phyloP scores from a whole-genome alignment of 331 rosid species.

The Pyracantha coccinea region DNA sequence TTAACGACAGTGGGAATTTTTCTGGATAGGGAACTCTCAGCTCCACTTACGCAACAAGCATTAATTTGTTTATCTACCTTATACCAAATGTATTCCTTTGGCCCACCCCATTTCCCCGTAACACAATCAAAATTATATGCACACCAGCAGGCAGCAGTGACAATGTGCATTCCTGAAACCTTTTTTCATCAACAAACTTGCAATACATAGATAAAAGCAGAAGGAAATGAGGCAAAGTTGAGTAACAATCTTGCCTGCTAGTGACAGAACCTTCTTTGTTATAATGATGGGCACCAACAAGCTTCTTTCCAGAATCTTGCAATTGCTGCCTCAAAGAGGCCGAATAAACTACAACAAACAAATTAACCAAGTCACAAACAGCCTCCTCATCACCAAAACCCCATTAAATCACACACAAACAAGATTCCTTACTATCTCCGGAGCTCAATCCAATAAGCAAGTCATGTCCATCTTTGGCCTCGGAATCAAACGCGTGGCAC shows the following conservation, averaged over 20 bases:
- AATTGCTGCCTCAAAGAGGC: slow-evolving; percentile 95
- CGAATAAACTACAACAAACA: slow-evolving; percentile 59
- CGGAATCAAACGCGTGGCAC: slow-evolving; percentile 87
- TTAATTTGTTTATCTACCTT: neutral
- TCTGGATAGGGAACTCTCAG: neutral
- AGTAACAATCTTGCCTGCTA: slow-evolving; percentile 60
- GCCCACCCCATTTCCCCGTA: neutral
- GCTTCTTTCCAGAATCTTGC: slow-evolving; percentile 97
- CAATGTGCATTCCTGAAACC: too few species aligned
- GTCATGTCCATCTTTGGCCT: slow-evolving; percentile 94
- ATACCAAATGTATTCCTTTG: neutral
- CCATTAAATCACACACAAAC: neutral
- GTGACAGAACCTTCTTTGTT: slow-evolving; percentile 91
- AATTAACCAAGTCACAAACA: neutral
- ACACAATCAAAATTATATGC: neutral
- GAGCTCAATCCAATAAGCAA: slow-evolving; percentile 81
- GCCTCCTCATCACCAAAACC: slow-evolving; percentile 2
- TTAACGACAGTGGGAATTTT: neutral
- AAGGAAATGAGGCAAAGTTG: neutral
- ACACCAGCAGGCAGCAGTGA: neutral
- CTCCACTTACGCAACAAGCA: neutral
- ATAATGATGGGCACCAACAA: slow-evolving; percentile 88
- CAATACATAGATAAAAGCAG: neutral
- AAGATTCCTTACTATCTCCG: slow-evolving; percentile 72
- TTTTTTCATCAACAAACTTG: too few species aligned